Evolutionary conservation across 768 basidiomycete species (phyloP).

Genomic region (Sporobolomyces phaffii): DNA sequence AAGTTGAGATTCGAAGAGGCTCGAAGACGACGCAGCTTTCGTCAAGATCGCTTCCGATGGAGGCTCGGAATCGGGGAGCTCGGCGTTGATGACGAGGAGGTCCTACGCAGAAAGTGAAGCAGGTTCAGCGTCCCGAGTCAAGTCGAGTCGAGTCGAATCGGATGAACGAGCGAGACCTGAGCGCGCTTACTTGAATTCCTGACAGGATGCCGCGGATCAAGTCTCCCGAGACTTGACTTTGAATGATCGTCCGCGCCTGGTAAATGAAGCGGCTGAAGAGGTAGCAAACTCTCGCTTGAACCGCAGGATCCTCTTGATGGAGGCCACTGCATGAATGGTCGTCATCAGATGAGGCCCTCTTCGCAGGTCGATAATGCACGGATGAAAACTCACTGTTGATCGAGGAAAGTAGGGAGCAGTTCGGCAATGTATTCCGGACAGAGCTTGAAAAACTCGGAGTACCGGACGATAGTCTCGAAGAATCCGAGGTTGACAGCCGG

Average conservation of each 20-base stretch:
- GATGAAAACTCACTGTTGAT: conserved; percentile 57
- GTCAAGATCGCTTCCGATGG: conserved; percentile 60
- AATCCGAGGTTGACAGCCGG: conserved; percentile 78
- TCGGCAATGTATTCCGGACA: conserved; percentile 82
- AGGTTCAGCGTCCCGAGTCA: too few species aligned
- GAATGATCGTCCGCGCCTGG: conserved; percentile 71
- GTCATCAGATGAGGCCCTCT: background rate
- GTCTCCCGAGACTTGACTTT: conserved; percentile 50
- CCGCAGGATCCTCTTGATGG: conserved; percentile 64
- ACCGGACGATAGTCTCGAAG: conserved; percentile 86
- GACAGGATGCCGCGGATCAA: conserved; percentile 65
- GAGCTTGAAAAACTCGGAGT: conserved; percentile 93
- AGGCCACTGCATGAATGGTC: conserved; percentile 60
- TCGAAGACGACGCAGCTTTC: conserved; percentile 69
- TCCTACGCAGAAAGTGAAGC: conserved; percentile 52
- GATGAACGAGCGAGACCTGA: conserved; percentile 43
- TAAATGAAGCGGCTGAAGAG: conserved; percentile 88
- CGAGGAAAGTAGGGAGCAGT: conserved; percentile 80
- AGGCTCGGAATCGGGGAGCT: conserved; percentile 70
- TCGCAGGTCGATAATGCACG: background rate
- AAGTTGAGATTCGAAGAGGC: conserved; percentile 77
- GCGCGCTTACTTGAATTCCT: conserved; percentile 45
- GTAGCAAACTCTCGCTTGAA: conserved; percentile 77
- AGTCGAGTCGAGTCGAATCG: background rate
- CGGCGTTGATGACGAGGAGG: conserved; percentile 65